Base-by-base conservation (phyloP, 139 green algal genomes). In the Chlorella sp. region DNA sequence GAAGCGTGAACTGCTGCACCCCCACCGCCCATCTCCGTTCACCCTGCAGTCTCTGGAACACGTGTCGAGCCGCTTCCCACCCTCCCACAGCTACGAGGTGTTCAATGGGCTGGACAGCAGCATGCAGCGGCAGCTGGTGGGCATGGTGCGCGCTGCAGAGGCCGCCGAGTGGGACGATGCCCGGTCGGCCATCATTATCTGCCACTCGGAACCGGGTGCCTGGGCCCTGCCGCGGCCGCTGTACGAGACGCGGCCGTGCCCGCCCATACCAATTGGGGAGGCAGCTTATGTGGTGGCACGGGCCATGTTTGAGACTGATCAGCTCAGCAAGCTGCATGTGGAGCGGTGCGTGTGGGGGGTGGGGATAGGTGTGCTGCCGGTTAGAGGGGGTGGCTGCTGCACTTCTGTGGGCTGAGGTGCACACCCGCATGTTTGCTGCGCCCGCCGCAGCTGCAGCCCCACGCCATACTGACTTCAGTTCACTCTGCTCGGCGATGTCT, bases 301-400 rank as follows among this genome's bases (percentile, higher is more conserved):
- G 1, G 93, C 92, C 78, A 95, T 95, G 92, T 94, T 93, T 82
- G 92, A 95, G 84, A 92, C 90, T 0, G 88, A 94, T 73, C n/a
- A 79, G 9, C 34, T 88, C 4, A 79, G 48, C n/a, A n/a, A 56
- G 6, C 78, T 85, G 26, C 84, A 86, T 41, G 83, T 81, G n/a
- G 79, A 80, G 36, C 86, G 88, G 56, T 91, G 91, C 41, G 77
- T 20, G 11, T 28, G 7, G 26, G 30, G 43, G 72, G 28, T 36
- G 8, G 40, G 16, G 40, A 41, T 41, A 48, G 4, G 36, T 4
- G 69, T 51, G 46, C 44, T 62, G 43, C 16, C 13, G 28, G 40
- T 3, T 7, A 0, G 30, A 44, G 73, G 5, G 48, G 48, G 13
- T 68, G 41, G n/a, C 32, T 19, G 34, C n/a, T 19, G 22, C 48